A percentile compares a stretch with the other conserved stretches of the same genome.
Evolutionary conservation across 139 green algal species (phyloP).

Genomic region (Tetradesmus obliquus): DNA sequence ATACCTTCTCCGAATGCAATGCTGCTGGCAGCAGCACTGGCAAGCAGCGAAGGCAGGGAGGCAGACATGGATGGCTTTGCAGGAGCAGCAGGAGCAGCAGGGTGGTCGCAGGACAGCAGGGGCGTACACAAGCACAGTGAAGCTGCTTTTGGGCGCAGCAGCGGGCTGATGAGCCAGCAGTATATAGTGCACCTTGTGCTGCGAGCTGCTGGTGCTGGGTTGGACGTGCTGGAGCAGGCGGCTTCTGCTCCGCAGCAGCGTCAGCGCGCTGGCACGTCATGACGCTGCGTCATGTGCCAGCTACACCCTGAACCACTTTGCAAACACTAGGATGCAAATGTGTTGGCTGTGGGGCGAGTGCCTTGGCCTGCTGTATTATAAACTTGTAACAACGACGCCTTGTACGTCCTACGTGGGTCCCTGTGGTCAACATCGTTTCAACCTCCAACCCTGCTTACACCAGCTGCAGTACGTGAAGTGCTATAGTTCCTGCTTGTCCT

Average conservation of each 20-base stretch:
- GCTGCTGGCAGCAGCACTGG: neutral
- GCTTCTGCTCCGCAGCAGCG: neutral
- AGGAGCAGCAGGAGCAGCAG: neutral
- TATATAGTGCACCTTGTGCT: conserved; percentile 17
- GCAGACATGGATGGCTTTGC: neutral
- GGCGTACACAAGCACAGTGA: neutral
- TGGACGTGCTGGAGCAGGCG: neutral
- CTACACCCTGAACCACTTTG: neutral
- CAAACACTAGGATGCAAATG: neutral
- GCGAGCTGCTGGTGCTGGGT: neutral
- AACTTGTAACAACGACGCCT: neutral
- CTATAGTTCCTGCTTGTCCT: no score
- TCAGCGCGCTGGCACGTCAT: neutral
- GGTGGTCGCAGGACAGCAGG: neutral
- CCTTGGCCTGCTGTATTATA: neutral
- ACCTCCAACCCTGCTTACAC: neutral
- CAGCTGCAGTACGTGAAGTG: neutral
- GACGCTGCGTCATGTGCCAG: neutral
- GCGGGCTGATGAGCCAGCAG: neutral
- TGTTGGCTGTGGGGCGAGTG: neutral
- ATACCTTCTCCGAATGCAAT: conserved; percentile 1
- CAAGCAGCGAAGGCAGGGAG: neutral
- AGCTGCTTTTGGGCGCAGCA: neutral
- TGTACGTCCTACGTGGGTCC: neutral
- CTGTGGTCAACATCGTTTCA: neutral